Base-by-base conservation (phyloP, 805 yeast genomes). In the Candida coleopterorum region DNA sequence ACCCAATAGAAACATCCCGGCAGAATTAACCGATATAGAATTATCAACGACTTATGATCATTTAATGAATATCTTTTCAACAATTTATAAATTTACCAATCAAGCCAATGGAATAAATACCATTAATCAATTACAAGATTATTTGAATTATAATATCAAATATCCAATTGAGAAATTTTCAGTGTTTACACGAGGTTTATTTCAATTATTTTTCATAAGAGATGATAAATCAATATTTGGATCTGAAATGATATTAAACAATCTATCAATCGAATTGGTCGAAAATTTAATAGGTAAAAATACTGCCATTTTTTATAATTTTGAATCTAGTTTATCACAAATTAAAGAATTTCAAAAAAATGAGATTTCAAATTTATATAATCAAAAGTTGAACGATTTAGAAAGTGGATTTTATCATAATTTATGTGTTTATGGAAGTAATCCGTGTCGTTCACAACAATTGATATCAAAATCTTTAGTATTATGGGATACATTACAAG, bases 401-500 rank as follows among this genome's bases (percentile, higher is more conserved):
- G 70, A 77, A 48, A 52, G 66, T 26, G 72, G 71, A 16, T 33
- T 50, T 4, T 63, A 62, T 39, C 65, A 61, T 29, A 48, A 52
- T 24, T 32, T 66, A 22, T 53, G 58, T 2, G 43, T 49, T 1
- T 46, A 40, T 27, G 67, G 59, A 7, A 56, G 80, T 54, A 90
- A 90, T 49, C 79, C 87, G 24, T 77, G 94, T 34, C 71, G 96
- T 38, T 88, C 86, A 50, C 75, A 96, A 44, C 96, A 86, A 53
- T 75, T 82, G 31, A 49, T 43, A 60, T 81, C 49, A 63, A 79
- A 44, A 65, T 79, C 50, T 64, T 72, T 49, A 50, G 78, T 38
- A 49, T 72, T 31, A 45, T 85, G 90, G 83, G 97, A 90, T 56
- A 71, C 87, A 2, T 61, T 85, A 22, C 97, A 90, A 50, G 93